Evolutionary conservation across 768 basidiomycete genomes (phyloP), one percentile per base, ranked within the genome.

Genomic region (Phylloporus rhodoxanthus): DNA sequence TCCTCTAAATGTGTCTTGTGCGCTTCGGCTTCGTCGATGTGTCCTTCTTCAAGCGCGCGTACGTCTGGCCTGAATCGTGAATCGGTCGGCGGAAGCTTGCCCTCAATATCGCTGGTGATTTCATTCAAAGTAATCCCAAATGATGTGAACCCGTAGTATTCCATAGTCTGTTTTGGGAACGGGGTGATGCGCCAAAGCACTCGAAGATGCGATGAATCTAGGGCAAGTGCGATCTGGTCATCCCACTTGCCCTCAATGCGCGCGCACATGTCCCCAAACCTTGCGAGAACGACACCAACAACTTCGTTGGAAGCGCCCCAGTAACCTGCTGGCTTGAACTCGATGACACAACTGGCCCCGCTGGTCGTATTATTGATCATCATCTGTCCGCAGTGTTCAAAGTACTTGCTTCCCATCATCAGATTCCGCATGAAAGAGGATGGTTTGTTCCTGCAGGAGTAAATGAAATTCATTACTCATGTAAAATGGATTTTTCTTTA

Each of bases 191-290:
- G 79, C 91, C 91, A 94, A 43, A 94, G 75, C 38, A 88, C 75
- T 47, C 76, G 83, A 60, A 87, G 79, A 63, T 84, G 80, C 3
- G 79, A 82, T 15, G 78, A 70, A 62, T 84, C 85, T 23, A 85
- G 70, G 41, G 77, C 78, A 55, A 81, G 82, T n/a, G 79, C 78
- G 51, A 93, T 68, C 57, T 82, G 81, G 50, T 91, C 86, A 61
- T 93, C 87, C 91, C 91, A 94, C 65, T 86, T 91, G 41, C 91
- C 91, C 65, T 91, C 89, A n/a, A 93, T 68, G 33, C 76, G 75
- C 30, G 84, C 75, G 15, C 77, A 68, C 10, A 76, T 69, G 7
- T 80, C 68, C 20, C 84, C 85, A 29, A 73, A 70, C 15, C 74
- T 55, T 21, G 77, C 77, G 49, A 78, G 64, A 23, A 91, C 73